Conservation (phyloP, 2,329 filamentous ascomycete species). For the Trichoderma polysporum region DNA sequence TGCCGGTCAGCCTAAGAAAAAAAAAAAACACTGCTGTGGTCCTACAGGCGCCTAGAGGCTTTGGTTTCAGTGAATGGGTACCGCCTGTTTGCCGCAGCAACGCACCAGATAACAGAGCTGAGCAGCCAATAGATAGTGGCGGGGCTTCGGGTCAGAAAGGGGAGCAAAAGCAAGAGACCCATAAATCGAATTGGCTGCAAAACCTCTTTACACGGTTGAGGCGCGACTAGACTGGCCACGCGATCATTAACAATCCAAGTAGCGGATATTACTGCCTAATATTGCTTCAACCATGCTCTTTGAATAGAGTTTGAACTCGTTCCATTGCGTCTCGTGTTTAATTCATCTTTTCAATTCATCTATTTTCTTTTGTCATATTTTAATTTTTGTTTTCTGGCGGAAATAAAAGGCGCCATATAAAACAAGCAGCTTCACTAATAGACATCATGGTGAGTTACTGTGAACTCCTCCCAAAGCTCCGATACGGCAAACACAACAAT, state of each 20-base stretch:
- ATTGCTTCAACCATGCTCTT: not conserved
- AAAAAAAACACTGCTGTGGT: not conserved
- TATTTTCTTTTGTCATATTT: not conserved
- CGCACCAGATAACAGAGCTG: slow-evolving; percentile 19
- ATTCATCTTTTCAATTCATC: not conserved
- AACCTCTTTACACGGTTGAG: slow-evolving; percentile 39
- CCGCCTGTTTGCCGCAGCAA: slow-evolving; percentile 29
- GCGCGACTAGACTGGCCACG: slow-evolving; percentile 27
- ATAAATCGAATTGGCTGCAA: not conserved
- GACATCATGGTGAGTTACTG: slow-evolving; percentile 14
- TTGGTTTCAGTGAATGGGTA: not conserved
- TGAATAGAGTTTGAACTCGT: not conserved
- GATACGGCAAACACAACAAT: not conserved
- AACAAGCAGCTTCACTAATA: slow-evolving; percentile 10
- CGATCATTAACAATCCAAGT: not conserved
- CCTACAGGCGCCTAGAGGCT: slow-evolving; percentile 2
- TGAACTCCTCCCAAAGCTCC: not conserved
- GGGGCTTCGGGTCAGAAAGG: slow-evolving; percentile 4
- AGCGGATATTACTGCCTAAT: not conserved
- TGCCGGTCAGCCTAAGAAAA: slow-evolving; percentile 3
- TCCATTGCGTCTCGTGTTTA: not conserved
- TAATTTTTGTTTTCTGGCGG: not conserved
- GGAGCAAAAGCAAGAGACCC: not conserved
- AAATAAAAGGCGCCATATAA: not conserved
- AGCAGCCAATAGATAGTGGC: slow-evolving; percentile 14